A percentile compares a stretch with the other conserved stretches of the same genome.
Conservation (phyloP, 805 yeast species). For the Limtongia smithiae region DNA sequence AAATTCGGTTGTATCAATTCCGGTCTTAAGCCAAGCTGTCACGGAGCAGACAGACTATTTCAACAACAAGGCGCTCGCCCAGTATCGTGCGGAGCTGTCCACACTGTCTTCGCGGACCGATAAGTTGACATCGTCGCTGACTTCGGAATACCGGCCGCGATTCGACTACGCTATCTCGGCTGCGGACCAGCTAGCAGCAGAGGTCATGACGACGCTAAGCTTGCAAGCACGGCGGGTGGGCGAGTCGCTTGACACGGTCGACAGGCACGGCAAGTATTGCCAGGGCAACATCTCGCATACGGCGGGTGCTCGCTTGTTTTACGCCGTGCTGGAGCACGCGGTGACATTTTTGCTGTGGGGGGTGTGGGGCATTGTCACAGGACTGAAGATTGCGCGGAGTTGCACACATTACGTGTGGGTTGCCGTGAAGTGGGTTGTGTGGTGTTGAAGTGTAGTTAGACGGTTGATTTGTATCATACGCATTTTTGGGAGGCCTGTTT, state of each 20-base stretch:
- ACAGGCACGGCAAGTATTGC: constrained; percentile 10
- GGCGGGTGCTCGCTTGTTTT: too few relatives aligned
- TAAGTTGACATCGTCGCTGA: constrained; percentile 6
- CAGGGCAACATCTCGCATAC: too few relatives aligned
- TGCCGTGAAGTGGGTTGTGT: constrained; percentile 3
- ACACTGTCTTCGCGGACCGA: constrained; percentile 12
- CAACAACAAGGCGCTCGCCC: not conserved
- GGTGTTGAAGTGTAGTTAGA: constrained; percentile 6
- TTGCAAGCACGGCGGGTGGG: constrained; percentile 12
- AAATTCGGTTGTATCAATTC: constrained; percentile 5
- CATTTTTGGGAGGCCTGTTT: too few relatives aligned
- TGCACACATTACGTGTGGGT: constrained; percentile 4
- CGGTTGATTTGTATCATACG: too few relatives aligned
- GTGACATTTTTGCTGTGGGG: constrained; percentile 19
- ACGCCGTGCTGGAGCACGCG: constrained; percentile 16
- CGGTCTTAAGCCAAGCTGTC: too few relatives aligned
- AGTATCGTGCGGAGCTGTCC: not conserved
- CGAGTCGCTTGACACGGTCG: constrained; percentile 15
- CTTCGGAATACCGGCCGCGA: constrained; percentile 13
- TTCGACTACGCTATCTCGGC: constrained; percentile 25
- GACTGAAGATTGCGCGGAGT: constrained; percentile 9
- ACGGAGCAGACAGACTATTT: not conserved
- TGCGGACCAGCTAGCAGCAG: constrained; percentile 23
- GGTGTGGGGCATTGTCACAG: constrained; percentile 26
- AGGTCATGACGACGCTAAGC: constrained; percentile 16